Percentiles rank a stretch among this genome's conserved stretches.
phyloP scores from a whole-genome alignment of 257 asterid genomes.

The Nicotiana undulata region DNA sequence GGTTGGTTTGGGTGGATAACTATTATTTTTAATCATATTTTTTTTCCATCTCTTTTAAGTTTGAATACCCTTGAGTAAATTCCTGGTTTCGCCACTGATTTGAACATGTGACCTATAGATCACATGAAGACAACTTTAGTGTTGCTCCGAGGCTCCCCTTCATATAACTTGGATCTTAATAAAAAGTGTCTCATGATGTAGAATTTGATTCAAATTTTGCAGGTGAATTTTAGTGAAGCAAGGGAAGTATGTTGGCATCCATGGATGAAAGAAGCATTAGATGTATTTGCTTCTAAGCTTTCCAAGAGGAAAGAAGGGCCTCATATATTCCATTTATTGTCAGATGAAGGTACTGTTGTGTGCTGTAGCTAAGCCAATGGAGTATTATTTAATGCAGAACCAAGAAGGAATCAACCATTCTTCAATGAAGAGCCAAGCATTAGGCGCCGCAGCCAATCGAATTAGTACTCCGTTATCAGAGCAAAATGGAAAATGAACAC shows the following conservation, averaged over 20 bases:
- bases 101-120: no score
- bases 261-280: constrained; percentile 95
- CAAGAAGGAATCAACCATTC: neutral
- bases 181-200: neutral
- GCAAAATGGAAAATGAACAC: neutral
- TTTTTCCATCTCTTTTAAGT: no score
- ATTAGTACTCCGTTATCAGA: neutral
- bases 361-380: neutral
- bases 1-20: no score
- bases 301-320: constrained; percentile 1
- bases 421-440: neutral
- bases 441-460: neutral
- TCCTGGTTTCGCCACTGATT: no score
- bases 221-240: constrained; percentile 74
- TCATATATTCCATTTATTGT: neutral
- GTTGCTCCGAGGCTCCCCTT: no score
- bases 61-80: no score
- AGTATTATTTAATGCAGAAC: neutral
- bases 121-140: no score
- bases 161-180: no score
- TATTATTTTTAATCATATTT: no score
- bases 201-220: constrained; percentile 1
- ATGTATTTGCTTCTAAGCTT: constrained; percentile 38
- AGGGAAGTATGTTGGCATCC: constrained; percentile 48
- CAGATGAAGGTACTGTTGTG: neutral